Percentiles rank a stretch among this genome's conserved stretches.
Conservation (phyloP, 306 rosid genomes). For the Begonia fuchsioides region DNA sequence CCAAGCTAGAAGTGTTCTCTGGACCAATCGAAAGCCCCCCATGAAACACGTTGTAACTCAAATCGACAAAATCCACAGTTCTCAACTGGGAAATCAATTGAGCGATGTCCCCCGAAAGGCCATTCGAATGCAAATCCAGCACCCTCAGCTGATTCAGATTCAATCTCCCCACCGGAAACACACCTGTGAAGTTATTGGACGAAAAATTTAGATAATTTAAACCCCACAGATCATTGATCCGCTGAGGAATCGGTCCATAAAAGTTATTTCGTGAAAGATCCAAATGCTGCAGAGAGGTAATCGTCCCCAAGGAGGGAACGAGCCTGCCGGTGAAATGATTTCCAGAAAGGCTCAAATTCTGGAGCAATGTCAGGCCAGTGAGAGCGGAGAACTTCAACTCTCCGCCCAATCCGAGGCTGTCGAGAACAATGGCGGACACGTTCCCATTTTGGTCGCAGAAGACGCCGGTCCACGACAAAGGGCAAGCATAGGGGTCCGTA, state of each 20-base stretch:
- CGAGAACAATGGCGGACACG: conserved; percentile 51
- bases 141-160: conserved; percentile 78
- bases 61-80: conserved; percentile 60
- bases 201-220: conserved; percentile 68
- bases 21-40: conserved; percentile 35
- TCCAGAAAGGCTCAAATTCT: conserved; percentile 53
- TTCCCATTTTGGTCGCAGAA: conserved; percentile 48
- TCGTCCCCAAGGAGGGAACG: conserved; percentile 57
- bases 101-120: conserved; percentile 44
- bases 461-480: conserved; percentile 47
- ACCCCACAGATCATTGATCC: conserved; percentile 67
- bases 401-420: conserved; percentile 39
- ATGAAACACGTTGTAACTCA: conserved; percentile 54
- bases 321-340: conserved; percentile 63
- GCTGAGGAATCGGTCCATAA: conserved; percentile 80
- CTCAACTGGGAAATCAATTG: conserved; percentile 34
- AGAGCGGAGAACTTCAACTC: conserved; percentile 69
- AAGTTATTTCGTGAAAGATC: conserved; percentile 73
- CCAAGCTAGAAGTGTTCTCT: conserved; percentile 46
- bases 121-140: conserved; percentile 64
- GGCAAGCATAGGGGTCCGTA: conserved; percentile 20
- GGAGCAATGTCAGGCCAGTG: conserved; percentile 36
- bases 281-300: conserved; percentile 53
- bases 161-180: conserved; percentile 42
- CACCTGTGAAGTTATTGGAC: conserved; percentile 34